Base-by-base conservation (phyloP, 2,329 filamentous ascomycete genomes). In the Xylaria sp. region DNA sequence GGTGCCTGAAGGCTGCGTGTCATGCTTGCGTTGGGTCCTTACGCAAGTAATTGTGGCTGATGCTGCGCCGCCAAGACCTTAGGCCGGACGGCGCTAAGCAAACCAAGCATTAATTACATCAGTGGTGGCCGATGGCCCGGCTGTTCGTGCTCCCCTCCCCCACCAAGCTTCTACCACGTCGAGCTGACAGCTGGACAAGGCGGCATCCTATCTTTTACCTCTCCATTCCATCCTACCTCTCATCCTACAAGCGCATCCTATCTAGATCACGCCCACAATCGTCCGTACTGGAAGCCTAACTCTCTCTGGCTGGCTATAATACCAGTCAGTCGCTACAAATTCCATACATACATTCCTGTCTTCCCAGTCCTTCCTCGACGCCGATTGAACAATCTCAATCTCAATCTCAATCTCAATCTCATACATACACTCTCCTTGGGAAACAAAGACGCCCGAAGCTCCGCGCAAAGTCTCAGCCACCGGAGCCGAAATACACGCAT, bases 21-120 rank as follows among this genome's bases (percentile, higher is more conserved):
- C 68, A 68, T 72, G 68, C 68, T 68, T 68, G 69, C 68, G 70
- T 70, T 68, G 65, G 70, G 61, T 64, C 68, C 73, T 79, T 78
- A 80, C 79, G 80, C 79, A 80, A 80, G 73, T 75, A 70, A 72
- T 60, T 77, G 78, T 79, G 78, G 79, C 79, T 79, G 75, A 76
- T 74, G 73, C 50, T 20, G 67, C 57, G 15, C 63, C 60, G 71
- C 73, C 72, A 73, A 68, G 54, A 12, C 58, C 20, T 58, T 44
- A 50, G 56, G 56, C 52, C n/a, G 28, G 25, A 3, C 6, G 28
- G 55, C 20, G 41, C 41, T 46, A 18, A 28, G 20, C 55, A 23
- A 52, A 28, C n/a, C 15, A 39, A 15, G 34, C 25, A 20, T 13
- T 9, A 63, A 80, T 80, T 80, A 80, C 78, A 79, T 80, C 78